Percentiles rank a stretch among this genome's conserved stretches.
Evolutionary conservation across 2,329 filamentous ascomycete species (phyloP).

Genomic region (Drechslera avenae): DNA sequence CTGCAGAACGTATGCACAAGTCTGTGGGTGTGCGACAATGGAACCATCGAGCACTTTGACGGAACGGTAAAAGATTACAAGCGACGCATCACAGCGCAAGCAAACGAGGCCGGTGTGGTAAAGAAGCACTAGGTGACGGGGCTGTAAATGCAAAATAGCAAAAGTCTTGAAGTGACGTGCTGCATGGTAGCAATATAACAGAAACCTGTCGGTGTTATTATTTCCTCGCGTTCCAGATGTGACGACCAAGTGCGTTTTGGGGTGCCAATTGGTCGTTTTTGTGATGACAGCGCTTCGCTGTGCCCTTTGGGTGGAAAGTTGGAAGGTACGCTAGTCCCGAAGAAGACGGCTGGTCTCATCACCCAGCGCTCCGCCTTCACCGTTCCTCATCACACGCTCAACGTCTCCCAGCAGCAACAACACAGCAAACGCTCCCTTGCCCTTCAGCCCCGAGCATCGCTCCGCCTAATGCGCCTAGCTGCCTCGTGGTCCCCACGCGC

Average conservation of each 20-base stretch:
- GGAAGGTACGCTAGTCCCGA: constrained; percentile 30
- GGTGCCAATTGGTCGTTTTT: constrained; percentile 4
- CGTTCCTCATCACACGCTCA: constrained; percentile 23
- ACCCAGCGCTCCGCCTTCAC: constrained; percentile 21
- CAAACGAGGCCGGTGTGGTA: constrained; percentile 85
- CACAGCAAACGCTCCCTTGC: constrained; percentile 19
- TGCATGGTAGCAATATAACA: not conserved
- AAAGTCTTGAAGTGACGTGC: not conserved
- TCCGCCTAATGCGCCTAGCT: constrained; percentile 33
- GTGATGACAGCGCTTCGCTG: constrained; percentile 9
- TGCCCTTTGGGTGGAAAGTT: constrained; percentile 11
- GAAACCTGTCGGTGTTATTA: no score
- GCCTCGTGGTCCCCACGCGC: constrained; percentile 32
- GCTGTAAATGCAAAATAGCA: not conserved
- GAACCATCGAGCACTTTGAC: constrained; percentile 93
- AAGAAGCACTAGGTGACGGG: constrained; percentile 52
- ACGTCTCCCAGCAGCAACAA: constrained; percentile 14
- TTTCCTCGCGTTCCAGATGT: not conserved
- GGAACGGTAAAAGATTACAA: constrained; percentile 97
- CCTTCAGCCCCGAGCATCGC: constrained; percentile 12
- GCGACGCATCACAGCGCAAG: constrained; percentile 90
- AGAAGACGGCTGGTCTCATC: constrained; percentile 20
- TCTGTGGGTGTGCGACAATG: constrained; percentile 94
- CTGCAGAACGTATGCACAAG: constrained; percentile 92
- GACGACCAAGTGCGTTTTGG: not conserved